Evolutionary conservation across 1,284 basidiomycete species (phyloP).

Genomic region (Ceratobasidium sp.): DNA sequence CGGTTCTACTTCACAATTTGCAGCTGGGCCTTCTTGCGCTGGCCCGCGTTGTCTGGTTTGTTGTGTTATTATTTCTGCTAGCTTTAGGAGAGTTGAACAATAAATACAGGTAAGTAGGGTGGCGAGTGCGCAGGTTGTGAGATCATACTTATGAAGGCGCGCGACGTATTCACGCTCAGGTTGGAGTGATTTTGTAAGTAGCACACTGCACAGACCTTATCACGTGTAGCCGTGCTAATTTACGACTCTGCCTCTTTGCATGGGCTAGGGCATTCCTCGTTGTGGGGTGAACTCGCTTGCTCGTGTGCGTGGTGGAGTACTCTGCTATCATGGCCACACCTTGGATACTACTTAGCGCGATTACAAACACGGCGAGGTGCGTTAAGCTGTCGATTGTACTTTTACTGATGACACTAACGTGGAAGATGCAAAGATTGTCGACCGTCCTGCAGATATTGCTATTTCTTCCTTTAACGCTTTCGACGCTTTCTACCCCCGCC

Average conservation of each 20-base stretch:
- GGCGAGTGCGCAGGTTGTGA: not conserved
- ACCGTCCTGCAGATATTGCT: conserved; percentile 83
- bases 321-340: conserved; percentile 19
- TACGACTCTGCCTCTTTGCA: too few species aligned
- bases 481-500: conserved; percentile 78
- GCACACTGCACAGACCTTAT: not conserved
- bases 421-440: conserved; percentile 38
- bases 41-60: conserved; percentile 32
- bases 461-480: conserved; percentile 82
- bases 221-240: not conserved
- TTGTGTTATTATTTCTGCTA: not conserved
- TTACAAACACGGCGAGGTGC: conserved; percentile 40
- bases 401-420: not conserved
- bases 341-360: conserved; percentile 39
- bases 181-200: conserved; percentile 10
- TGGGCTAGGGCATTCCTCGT: not conserved
- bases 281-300: not conserved
- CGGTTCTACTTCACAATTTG: conserved; percentile 30
- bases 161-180: not conserved
- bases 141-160: not conserved
- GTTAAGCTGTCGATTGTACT: not conserved
- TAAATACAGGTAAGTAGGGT: not conserved
- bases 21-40: conserved; percentile 26
- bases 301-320: not conserved
- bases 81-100: not conserved